Evolutionary conservation across 2,329 filamentous ascomycete species (phyloP).

Genomic region (Phaeophleospora eucalypticola): DNA sequence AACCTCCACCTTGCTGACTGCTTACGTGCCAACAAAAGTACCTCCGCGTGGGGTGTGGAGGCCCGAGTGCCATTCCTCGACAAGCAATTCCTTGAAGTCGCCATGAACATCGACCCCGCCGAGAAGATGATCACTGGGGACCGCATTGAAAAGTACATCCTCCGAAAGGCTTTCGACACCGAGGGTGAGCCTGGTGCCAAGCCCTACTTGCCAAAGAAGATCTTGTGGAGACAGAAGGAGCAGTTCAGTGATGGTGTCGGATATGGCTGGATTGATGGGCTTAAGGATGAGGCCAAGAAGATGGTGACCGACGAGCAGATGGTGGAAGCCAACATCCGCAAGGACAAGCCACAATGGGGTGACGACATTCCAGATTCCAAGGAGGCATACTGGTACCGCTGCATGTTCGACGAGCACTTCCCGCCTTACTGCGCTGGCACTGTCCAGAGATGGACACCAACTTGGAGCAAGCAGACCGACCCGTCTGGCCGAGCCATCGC

Average conservation of each 20-base stretch:
- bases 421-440: conserved; percentile 85
- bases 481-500: conserved; percentile 69
- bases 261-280: conserved; percentile 96
- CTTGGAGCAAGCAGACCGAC: conserved; percentile 94
- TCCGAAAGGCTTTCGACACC: conserved; percentile 96
- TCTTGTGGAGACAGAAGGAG: conserved; percentile 98
- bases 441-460: conserved; percentile 94
- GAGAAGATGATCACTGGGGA: conserved; percentile 90
- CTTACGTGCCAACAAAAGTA: conserved; percentile 97
- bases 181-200: conserved; percentile 66
- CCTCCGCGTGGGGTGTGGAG: conserved; percentile 95
- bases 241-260: conserved; percentile 97
- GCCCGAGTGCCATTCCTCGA: conserved; percentile 97
- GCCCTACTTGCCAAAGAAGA: conserved; percentile 91
- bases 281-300: conserved; percentile 89
- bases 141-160: conserved; percentile 93
- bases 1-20: conserved; percentile 96
- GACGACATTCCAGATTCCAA: conserved; percentile 89
- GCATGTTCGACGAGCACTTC: conserved; percentile 99
- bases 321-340: conserved; percentile 54
- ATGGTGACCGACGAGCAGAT: conserved; percentile 96
- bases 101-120: conserved; percentile 89
- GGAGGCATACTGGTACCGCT: conserved; percentile 98
- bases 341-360: conserved; percentile 96
- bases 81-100: conserved; percentile 87